Evolutionary conservation across 768 basidiomycete species (phyloP).

Genomic region (Cyclocybe cylindracea): DNA sequence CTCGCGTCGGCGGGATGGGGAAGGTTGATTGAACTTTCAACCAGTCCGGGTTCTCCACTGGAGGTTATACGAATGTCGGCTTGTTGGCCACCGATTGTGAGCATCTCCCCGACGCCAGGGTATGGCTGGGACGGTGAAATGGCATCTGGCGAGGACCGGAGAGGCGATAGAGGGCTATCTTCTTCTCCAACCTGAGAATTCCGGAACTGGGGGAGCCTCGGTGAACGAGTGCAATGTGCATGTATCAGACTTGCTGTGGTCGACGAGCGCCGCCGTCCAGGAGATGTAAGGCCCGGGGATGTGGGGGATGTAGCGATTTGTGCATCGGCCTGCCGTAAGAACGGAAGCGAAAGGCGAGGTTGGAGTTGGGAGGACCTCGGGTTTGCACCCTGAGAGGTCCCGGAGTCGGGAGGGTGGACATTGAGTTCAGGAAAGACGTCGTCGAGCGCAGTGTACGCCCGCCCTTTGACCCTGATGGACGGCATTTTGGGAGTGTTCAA

Average conservation of each 20-base stretch:
- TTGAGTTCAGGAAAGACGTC: conserved; percentile 1
- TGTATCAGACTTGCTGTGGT: conserved; percentile 37
- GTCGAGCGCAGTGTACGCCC: conserved; percentile 28
- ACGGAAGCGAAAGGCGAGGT: conserved; percentile 16
- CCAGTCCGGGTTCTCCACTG: conserved; percentile 36
- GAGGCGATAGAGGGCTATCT: not conserved
- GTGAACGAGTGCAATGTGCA: conserved; percentile 28
- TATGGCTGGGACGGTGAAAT: conserved; percentile 6
- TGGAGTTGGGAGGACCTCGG: not conserved
- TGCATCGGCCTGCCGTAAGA: conserved; percentile 8
- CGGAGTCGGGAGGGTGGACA: no score
- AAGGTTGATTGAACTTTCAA: conserved; percentile 48
- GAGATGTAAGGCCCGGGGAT: conserved; percentile 5
- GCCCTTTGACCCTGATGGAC: conserved; percentile 47
- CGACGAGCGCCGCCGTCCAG: conserved; percentile 27
- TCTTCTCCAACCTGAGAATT: not conserved
- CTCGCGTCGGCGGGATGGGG: conserved; percentile 17
- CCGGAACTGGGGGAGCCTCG: conserved; percentile 9
- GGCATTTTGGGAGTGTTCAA: conserved; percentile 34
- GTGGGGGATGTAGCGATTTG: not conserved
- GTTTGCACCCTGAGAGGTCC: no score
- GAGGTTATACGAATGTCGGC: conserved; percentile 40
- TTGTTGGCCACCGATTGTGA: conserved; percentile 40
- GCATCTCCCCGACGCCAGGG: conserved; percentile 21
- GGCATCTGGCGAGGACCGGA: conserved; percentile 2